Conservation (phyloP, 176 grass and related monocot species). For the Urochloa ruziziensis region DNA sequence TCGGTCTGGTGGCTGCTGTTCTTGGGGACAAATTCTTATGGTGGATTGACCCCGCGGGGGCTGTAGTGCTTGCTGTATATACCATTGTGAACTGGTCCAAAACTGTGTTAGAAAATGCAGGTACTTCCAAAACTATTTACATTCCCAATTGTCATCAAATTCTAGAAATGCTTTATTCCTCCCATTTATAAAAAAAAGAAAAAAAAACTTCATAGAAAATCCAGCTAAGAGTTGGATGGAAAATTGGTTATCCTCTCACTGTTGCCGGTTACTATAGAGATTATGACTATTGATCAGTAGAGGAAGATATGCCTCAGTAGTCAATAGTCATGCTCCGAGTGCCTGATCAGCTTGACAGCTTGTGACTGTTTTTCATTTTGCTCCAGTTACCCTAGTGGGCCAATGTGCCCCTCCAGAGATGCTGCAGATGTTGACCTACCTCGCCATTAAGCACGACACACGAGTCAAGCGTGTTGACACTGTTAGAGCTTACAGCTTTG, state of each 20-base stretch:
- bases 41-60: conserved; percentile 88
- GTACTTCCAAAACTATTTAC: conserved; percentile 14
- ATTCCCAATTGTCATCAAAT: not conserved
- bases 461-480: conserved; percentile 71
- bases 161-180: not conserved
- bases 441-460: conserved; percentile 67
- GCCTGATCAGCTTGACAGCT: not conserved
- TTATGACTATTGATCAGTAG: not conserved
- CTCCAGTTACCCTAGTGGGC: conserved; percentile 68
- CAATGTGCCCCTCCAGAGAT: conserved; percentile 65
- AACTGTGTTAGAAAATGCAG: conserved; percentile 81
- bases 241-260: not conserved
- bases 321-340: not conserved
- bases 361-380: not conserved
- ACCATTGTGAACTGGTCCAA: conserved; percentile 85
- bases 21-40: conserved; percentile 71
- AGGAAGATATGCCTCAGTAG: not conserved
- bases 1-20: conserved; percentile 81
- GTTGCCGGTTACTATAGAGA: not conserved
- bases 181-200: not conserved
- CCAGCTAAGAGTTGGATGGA: not conserved
- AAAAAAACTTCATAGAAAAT: not conserved
- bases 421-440: conserved; percentile 74
- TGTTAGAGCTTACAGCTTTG: conserved; percentile 86
- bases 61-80: conserved; percentile 83